Evolutionary conservation across 192 early-diverging fungal genomes (phyloP).

Genomic region (Linderina pennispora): DNA sequence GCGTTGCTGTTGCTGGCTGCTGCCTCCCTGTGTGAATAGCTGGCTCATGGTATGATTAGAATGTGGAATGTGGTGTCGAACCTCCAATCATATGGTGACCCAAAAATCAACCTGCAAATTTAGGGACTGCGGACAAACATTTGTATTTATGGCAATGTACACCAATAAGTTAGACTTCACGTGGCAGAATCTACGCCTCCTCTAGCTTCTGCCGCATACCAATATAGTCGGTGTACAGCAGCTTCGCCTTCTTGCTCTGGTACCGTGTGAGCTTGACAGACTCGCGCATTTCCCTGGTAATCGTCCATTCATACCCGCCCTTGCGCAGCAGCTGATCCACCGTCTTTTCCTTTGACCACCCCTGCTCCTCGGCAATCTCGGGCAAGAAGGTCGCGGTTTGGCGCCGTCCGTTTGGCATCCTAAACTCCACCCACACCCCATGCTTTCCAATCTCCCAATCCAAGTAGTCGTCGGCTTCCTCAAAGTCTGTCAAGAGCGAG

Average conservation of each 20-base stretch:
- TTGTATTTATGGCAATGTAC: too few relatives aligned
- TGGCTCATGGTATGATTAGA: too few relatives aligned
- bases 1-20: too few relatives aligned
- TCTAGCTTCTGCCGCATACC: conserved; percentile 26
- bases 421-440: conserved; percentile 92
- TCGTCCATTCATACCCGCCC: conserved; percentile 62
- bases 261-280: conserved; percentile 77
- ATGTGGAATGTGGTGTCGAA: too few relatives aligned
- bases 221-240: conserved; percentile 64
- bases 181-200: too few relatives aligned
- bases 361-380: conserved; percentile 82
- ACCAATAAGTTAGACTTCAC: too few relatives aligned
- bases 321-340: conserved; percentile 85
- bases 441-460: conserved; percentile 93
- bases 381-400: conserved; percentile 86
- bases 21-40: too few relatives aligned
- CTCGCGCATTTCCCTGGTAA: conserved; percentile 54
- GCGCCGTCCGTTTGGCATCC: conserved; percentile 40
- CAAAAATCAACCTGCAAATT: too few relatives aligned
- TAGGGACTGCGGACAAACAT: too few relatives aligned
- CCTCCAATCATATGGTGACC: too few relatives aligned
- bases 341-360: conserved; percentile 80
- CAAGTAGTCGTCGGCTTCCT: conserved; percentile 58
- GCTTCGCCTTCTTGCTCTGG: conserved; percentile 62
- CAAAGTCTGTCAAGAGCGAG: conserved; percentile 86